Conservation (phyloP, 768 basidiomycete genomes). For the Boletus pseudopeckii region DNA sequence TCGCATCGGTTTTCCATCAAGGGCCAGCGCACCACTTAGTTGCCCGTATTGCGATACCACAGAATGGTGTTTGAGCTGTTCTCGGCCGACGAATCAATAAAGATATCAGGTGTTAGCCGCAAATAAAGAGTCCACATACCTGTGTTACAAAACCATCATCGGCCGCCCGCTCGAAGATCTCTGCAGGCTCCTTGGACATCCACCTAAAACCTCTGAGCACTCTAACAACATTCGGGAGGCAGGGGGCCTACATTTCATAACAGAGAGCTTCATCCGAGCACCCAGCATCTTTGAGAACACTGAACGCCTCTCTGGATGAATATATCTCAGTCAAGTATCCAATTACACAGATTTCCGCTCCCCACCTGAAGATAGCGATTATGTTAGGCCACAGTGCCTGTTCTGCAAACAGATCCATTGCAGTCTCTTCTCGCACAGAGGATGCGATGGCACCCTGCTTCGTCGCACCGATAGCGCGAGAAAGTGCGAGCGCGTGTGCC, state of each 20-base stretch:
- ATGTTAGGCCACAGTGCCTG: conserved; percentile 68
- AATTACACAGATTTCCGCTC: background rate
- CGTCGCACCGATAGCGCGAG: conserved; percentile 58
- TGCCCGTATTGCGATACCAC: conserved; percentile 62
- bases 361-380: conserved; percentile 56
- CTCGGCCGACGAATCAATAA: background rate
- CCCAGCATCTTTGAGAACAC: conserved; percentile 57
- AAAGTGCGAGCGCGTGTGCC: conserved; percentile 47
- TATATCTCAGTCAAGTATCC: background rate
- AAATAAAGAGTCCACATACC: conserved; percentile 26
- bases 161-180: conserved; percentile 65
- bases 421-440: conserved; percentile 59
- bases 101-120: background rate
- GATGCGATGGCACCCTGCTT: conserved; percentile 63
- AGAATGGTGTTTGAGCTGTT: conserved; percentile 58
- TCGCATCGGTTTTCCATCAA: conserved; percentile 48
- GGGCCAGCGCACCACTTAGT: conserved; percentile 51
- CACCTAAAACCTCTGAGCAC: conserved; percentile 39
- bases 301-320: conserved; percentile 55
- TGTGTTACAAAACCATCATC: conserved; percentile 63
- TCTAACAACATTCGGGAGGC: background rate
- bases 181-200: conserved; percentile 72
- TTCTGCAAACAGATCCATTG: conserved; percentile 64
- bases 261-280: conserved; percentile 66
- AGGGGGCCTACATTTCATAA: conserved; percentile 52